A percentile compares a stretch with the other conserved stretches of the same genome.
Conservation (phyloP, 352 stramenopile species). For the Phytophthora meadii region DNA sequence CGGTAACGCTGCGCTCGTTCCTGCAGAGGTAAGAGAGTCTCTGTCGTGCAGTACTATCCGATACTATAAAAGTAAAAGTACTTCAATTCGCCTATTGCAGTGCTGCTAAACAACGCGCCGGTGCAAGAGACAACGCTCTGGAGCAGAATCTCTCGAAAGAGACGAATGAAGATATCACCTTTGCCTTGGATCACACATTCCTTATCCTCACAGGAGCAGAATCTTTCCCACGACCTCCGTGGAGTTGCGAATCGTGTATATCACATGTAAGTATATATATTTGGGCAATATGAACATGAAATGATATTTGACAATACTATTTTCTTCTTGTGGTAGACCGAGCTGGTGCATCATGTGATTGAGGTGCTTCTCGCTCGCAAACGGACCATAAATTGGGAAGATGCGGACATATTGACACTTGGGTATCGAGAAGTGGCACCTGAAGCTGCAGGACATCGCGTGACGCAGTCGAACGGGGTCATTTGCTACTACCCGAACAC, state of each 20-base stretch:
- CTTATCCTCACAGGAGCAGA: constrained; percentile 27
- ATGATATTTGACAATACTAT: neutral
- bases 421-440: constrained; percentile 67
- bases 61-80: neutral
- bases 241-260: constrained; percentile 39
- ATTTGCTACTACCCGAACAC: constrained; percentile 84
- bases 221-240: constrained; percentile 39
- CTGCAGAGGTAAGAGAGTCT: constrained; percentile 37
- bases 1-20: constrained; percentile 47
- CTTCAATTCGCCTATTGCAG: constrained; percentile 13
- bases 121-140: constrained; percentile 10
- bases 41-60: neutral
- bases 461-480: constrained; percentile 64
- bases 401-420: constrained; percentile 72
- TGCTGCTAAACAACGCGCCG: constrained; percentile 13
- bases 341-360: constrained; percentile 61
- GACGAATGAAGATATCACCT: constrained; percentile 26
- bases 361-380: constrained; percentile 56
- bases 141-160: constrained; percentile 15
- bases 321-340: constrained; percentile 33
- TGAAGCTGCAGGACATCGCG: constrained; percentile 49
- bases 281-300: neutral
- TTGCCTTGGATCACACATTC: constrained; percentile 51
- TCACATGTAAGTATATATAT: constrained; percentile 34
- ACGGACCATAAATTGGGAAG: constrained; percentile 39